A percentile compares a stretch with the other conserved stretches of the same genome.
Evolutionary conservation across 2,329 filamentous ascomycete genomes (phyloP).

Genomic region (Dactylellina sp.): DNA sequence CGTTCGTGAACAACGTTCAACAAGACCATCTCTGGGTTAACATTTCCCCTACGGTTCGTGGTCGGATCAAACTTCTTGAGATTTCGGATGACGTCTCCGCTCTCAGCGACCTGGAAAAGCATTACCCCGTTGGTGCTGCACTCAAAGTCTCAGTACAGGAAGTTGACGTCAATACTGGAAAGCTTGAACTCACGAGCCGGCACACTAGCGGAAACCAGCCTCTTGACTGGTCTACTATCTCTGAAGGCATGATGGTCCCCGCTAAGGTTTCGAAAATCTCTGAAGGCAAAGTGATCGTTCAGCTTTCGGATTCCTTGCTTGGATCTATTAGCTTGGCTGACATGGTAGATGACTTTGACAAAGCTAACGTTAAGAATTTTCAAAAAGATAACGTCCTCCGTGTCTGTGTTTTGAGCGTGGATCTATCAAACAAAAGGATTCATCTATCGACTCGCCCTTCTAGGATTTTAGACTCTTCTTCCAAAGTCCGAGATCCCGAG

Average conservation of each 20-base stretch:
- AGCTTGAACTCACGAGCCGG: conserved; percentile 84
- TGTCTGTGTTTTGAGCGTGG: conserved; percentile 84
- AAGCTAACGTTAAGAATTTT: conserved; percentile 79
- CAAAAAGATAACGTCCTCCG: conserved; percentile 87
- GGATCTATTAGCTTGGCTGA: conserved; percentile 86
- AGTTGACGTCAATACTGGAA: conserved; percentile 78
- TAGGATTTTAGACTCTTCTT: conserved; percentile 85
- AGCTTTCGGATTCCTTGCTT: conserved; percentile 82
- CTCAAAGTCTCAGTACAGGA: conserved; percentile 81
- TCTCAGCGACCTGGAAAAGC: conserved; percentile 78
- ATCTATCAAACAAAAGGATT: conserved; percentile 84
- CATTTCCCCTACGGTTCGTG: conserved; percentile 86
- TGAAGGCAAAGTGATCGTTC: conserved; percentile 84
- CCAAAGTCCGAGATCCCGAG: conserved; percentile 83
- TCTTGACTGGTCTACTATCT: conserved; percentile 77
- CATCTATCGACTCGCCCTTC: conserved; percentile 86
- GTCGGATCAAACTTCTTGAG: conserved; percentile 83
- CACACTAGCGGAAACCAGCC: conserved; percentile 70
- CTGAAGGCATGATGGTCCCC: conserved; percentile 82
- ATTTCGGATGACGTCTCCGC: conserved; percentile 86
- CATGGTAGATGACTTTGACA: conserved; percentile 84
- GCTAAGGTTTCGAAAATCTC: conserved; percentile 86
- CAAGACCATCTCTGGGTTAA: conserved; percentile 89
- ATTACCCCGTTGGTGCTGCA: conserved; percentile 91
- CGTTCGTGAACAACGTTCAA: conserved; percentile 89